Evolutionary conservation across 116 monocot genomes (phyloP).

Genomic region (Dioscorea cayenensis): DNA sequence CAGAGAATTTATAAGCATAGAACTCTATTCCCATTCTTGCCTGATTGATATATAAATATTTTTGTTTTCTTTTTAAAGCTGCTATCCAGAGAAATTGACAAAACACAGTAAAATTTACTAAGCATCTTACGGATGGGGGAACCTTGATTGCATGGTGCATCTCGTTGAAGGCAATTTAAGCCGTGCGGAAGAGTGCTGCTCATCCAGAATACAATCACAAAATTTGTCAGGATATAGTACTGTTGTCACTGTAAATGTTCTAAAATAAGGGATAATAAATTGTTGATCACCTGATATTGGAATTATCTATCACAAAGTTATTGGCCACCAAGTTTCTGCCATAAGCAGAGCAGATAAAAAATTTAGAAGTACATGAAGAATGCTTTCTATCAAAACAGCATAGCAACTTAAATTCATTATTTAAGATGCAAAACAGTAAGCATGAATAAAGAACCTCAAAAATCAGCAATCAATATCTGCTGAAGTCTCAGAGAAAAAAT

Average conservation of each 20-base stretch:
- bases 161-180: slow-evolving; percentile 66
- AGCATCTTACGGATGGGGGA: slow-evolving; percentile 60
- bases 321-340: slow-evolving; percentile 75
- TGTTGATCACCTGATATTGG: slow-evolving; percentile 42
- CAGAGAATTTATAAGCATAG: background rate
- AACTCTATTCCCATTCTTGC: too few relatives aligned
- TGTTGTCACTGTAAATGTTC: too few relatives aligned
- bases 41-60: too few relatives aligned
- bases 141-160: slow-evolving; percentile 52
- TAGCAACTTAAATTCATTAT: too few relatives aligned
- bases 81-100: too few relatives aligned
- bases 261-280: background rate
- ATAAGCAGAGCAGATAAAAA: background rate
- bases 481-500: too few relatives aligned
- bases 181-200: slow-evolving; percentile 60
- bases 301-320: slow-evolving; percentile 53
- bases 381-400: too few relatives aligned
- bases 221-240: background rate
- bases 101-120: slow-evolving; percentile 21
- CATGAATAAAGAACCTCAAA: too few relatives aligned
- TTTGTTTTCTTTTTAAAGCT: too few relatives aligned
- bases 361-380: too few relatives aligned
- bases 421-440: too few relatives aligned
- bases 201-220: background rate
- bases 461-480: too few relatives aligned